Conservation (phyloP, 2,329 filamentous ascomycete genomes). For the Sarocladiaceae sp. region DNA sequence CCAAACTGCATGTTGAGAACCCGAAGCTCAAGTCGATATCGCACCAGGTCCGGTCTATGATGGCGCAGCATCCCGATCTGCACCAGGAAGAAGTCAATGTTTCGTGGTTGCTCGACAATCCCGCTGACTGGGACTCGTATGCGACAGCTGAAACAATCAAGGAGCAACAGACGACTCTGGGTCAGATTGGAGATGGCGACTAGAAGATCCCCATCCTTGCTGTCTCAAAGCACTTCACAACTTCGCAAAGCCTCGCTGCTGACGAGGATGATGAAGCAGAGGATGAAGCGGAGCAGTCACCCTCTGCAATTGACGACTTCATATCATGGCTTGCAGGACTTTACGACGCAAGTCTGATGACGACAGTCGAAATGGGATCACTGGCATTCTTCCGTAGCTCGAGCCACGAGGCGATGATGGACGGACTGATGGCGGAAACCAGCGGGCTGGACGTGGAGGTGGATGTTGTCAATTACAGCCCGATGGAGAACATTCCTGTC, state of each 20-base stretch:
- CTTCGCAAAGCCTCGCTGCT: not conserved
- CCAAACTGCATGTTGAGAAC: constrained; percentile 41
- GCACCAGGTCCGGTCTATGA: constrained; percentile 38
- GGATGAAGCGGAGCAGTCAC: constrained; percentile 13
- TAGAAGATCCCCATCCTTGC: not conserved
- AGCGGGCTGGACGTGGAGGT: not conserved
- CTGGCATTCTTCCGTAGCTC: constrained; percentile 43
- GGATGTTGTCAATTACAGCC: not conserved
- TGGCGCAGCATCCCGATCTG: constrained; percentile 35
- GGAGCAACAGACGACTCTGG: constrained; percentile 10
- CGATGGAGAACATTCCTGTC: constrained; percentile 39
- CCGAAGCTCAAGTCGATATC: constrained; percentile 37
- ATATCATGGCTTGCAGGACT: constrained; percentile 28
- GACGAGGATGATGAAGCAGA: constrained; percentile 13
- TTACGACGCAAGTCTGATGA: constrained; percentile 34
- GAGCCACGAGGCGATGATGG: constrained; percentile 40
- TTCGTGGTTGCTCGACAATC: constrained; percentile 23
- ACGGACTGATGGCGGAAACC: constrained; percentile 28
- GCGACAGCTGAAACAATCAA: not conserved
- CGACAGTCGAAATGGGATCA: constrained; percentile 46
- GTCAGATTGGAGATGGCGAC: constrained; percentile 15
- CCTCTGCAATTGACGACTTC: constrained; percentile 22
- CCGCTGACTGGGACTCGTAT: not conserved
- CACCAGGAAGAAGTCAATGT: constrained; percentile 32
- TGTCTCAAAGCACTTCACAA: not conserved